Evolutionary conservation across 2,329 filamentous ascomycete genomes (phyloP).

Genomic region (Reticulascus tulasneorum): DNA sequence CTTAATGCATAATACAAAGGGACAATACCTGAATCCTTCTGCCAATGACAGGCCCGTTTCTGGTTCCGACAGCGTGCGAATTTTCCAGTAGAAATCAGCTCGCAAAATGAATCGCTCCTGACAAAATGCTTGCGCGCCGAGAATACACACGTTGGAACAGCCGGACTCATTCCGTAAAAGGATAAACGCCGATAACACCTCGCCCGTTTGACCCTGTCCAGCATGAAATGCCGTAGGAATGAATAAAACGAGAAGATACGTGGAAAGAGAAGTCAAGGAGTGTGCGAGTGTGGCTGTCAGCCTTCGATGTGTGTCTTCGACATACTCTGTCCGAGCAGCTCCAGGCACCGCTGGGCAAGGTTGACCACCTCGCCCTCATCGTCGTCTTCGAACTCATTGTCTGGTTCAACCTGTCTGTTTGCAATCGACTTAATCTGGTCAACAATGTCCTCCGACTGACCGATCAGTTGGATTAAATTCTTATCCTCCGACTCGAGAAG

Average conservation of each 20-base stretch:
- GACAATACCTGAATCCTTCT: too few species aligned
- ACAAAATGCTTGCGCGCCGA: conserved; percentile 15
- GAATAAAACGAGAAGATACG: conserved; percentile 5
- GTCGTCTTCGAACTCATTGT: conserved; percentile 82
- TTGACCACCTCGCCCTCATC: conserved; percentile 91
- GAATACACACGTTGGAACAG: conserved; percentile 14
- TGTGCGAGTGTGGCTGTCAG: conserved; percentile 31
- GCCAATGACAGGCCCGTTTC: too few species aligned
- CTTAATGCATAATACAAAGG: conserved; percentile 20
- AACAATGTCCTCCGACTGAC: conserved; percentile 85
- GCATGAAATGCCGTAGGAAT: too few species aligned
- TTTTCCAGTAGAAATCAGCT: conserved; percentile 2
- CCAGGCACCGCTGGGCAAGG: conserved; percentile 83
- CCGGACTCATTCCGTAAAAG: conserved; percentile 14
- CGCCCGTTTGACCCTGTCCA: too few species aligned
- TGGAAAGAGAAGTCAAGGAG: conserved; percentile 7
- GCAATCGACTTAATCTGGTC: conserved; percentile 89
- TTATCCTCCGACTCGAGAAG: conserved; percentile 93
- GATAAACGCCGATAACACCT: conserved; percentile 14
- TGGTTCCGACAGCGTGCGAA: neutral
- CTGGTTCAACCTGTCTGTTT: conserved; percentile 81
- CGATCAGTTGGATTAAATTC: conserved; percentile 81
- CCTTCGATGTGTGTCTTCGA: conserved; percentile 82
- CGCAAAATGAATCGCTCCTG: conserved; percentile 13
- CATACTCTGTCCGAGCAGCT: conserved; percentile 72